Base-by-base conservation (phyloP, 2,329 filamentous ascomycete species). In the Chaetothyriales sp. region DNA sequence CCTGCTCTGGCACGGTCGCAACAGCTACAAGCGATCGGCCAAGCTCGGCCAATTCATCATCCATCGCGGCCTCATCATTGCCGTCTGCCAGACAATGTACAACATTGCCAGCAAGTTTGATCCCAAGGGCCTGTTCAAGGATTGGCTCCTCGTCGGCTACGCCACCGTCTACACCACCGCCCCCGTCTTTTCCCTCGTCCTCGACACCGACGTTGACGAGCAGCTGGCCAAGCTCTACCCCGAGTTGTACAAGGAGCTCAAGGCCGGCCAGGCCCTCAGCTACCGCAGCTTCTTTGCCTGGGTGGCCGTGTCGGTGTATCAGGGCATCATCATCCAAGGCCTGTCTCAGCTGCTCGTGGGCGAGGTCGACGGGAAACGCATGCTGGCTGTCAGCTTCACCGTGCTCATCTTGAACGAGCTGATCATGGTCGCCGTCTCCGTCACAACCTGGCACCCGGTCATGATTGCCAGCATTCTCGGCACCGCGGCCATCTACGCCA, bases 11-110 rank as follows among this genome's bases (percentile, higher is more conserved):
- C 94, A 98, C 66, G 92, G 92, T 1, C 82, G 94, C 29, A 98
- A 98, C 70, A 90, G 84, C 61, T 98, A 98, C 75, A 97, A 97
- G 69, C 81, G 94, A 46, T 88, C 82, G 54, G 92, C 92, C 25
- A 98, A 98, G 70, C 78, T 98, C 20, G 89, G 87, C 0, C 94
- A 97, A 67, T 98, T 98, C 68, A 90, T 98, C 62, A 98, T 98
- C 62, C 94, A 98, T 66, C 85, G 92, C 62, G 92, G 92, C 48
- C 74, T 98, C 45, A 95, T 98, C 63, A 94, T 98, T 63, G 84
- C 81, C 50, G 89, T 97, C 25, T 95, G 89, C 62, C 92, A 98
- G 71, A 97, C 92, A 0, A 89, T 98, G 77, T 98, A 90, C 73
- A 94, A 86, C 66, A 94, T 97, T 56, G 89, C 90, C 5, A 84